Evolutionary conservation across 768 basidiomycete species (phyloP).

Genomic region (Pleurotus salmoneostramineus): DNA sequence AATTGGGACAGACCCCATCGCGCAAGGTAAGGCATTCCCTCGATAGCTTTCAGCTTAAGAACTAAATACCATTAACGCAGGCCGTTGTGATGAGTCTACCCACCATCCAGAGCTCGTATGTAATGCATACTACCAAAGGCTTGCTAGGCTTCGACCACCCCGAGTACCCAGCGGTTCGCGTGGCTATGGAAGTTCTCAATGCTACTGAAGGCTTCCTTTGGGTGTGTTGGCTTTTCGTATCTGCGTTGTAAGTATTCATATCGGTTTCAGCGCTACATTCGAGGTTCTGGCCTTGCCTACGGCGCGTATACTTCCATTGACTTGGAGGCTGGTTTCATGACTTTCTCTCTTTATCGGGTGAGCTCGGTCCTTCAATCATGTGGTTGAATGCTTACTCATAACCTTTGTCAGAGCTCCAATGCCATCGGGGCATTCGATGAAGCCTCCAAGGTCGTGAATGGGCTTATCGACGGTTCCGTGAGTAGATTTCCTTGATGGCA

Average conservation of each 20-base stretch:
- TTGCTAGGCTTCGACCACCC: slow-evolving; percentile 78
- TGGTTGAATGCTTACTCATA: slow-evolving; percentile 6
- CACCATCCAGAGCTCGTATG: slow-evolving; percentile 92
- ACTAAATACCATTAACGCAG: slow-evolving; percentile 28
- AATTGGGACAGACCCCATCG: slow-evolving; percentile 67
- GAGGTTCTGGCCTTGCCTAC: slow-evolving; percentile 93
- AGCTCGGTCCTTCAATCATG: slow-evolving; percentile 16
- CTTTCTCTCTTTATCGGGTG: slow-evolving; percentile 78
- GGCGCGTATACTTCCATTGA: slow-evolving; percentile 78
- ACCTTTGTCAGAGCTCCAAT: slow-evolving; percentile 62
- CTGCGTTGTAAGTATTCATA: background rate
- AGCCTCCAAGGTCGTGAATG: slow-evolving; percentile 71
- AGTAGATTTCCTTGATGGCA: slow-evolving; percentile 15
- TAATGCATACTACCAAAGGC: slow-evolving; percentile 71
- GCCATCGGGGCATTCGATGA: slow-evolving; percentile 77
- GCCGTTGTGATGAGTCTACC: slow-evolving; percentile 86
- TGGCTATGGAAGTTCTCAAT: slow-evolving; percentile 86
- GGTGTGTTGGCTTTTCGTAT: slow-evolving; percentile 40
- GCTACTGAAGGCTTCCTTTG: slow-evolving; percentile 94
- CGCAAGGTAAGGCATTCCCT: slow-evolving; percentile 48
- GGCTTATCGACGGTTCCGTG: slow-evolving; percentile 82
- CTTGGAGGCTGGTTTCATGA: slow-evolving; percentile 72
- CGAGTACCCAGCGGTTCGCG: slow-evolving; percentile 78
- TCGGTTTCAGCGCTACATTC: slow-evolving; percentile 65
- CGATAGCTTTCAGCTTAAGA: background rate